Conservation (phyloP, 768 basidiomycete genomes). For the Thelephora ganbajun region DNA sequence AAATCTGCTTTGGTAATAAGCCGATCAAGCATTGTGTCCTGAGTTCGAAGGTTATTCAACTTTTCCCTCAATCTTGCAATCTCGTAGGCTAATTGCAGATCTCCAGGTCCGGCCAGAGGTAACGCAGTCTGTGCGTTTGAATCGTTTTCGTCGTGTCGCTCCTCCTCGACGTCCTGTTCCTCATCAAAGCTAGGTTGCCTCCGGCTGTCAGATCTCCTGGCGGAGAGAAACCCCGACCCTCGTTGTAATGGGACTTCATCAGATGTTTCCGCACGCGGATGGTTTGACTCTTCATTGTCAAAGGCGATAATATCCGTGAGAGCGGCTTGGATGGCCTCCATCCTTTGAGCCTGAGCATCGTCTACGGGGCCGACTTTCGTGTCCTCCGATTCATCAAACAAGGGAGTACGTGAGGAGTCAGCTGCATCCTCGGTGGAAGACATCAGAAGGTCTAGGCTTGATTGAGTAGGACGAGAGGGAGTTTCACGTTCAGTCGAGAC, state of each 20-base stretch:
- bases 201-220: constrained; percentile 3
- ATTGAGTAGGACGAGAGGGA: constrained; percentile 19
- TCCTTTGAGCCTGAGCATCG: constrained; percentile 62
- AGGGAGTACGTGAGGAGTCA: constrained; percentile 44
- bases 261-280: constrained; percentile 2
- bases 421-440: constrained; percentile 45
- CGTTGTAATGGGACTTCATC: constrained; percentile 3
- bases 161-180: constrained; percentile 34
- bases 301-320: constrained; percentile 90
- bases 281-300: constrained; percentile 38
- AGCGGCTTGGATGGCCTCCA: constrained; percentile 95
- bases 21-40: constrained; percentile 73
- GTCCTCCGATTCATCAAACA: constrained; percentile 76
- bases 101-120: constrained; percentile 76
- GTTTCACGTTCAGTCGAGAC: constrained; percentile 2
- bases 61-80: constrained; percentile 69
- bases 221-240: not conserved
- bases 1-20: constrained; percentile 92
- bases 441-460: constrained; percentile 76
- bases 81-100: constrained; percentile 78
- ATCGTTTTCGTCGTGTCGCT: constrained; percentile 24
- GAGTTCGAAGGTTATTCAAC: constrained; percentile 61
- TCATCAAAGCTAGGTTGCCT: constrained; percentile 12
- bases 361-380: constrained; percentile 34
- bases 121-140: constrained; percentile 38